A percentile compares a stretch with the other conserved stretches of the same genome.
These are phyloP conservation scores for Fusarium sp. DNA, from an alignment of 2,329 filamentous ascomycete genomes.

Conservation along the genomic window DNA sequence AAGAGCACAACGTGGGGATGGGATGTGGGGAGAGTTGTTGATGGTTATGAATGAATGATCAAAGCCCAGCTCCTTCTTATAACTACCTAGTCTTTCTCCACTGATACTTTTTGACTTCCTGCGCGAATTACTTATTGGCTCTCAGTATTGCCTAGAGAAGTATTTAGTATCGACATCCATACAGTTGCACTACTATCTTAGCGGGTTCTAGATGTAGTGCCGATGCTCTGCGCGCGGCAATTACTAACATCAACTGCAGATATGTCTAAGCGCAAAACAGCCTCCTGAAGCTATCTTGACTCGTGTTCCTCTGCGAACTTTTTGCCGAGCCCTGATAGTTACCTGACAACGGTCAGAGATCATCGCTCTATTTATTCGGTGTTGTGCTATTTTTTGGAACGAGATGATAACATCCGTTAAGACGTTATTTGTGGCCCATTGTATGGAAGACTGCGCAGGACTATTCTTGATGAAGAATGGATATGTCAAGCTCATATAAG, in stretches of 20 bases:
- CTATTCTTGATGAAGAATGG: no score
- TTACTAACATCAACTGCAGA: neutral
- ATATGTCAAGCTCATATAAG: no score
- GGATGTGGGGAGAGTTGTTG: conserved; percentile 4
- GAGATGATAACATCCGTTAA: no score
- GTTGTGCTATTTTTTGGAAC: no score
- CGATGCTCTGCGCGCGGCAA: conserved; percentile 6
- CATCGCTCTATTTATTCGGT: no score
- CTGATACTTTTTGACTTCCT: neutral
- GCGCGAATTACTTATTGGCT: neutral
- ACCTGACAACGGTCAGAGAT: no score
- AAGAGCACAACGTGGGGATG: conserved; percentile 15
- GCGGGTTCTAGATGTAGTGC: conserved; percentile 20
- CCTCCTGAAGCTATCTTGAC: no score
- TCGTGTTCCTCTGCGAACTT: no score
- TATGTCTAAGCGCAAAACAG: neutral
- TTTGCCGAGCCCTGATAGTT: no score
- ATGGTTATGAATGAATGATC: neutral
- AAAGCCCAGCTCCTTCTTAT: neutral
- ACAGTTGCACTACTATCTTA: neutral
- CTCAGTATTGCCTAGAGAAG: neutral
- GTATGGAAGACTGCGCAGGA: no score
- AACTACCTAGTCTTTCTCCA: neutral
- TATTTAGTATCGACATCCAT: neutral
- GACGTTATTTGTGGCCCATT: no score